These are phyloP conservation scores for Lumnitzera racemosa DNA, from an alignment of 345 rosid species.

Conservation along the genomic window DNA sequence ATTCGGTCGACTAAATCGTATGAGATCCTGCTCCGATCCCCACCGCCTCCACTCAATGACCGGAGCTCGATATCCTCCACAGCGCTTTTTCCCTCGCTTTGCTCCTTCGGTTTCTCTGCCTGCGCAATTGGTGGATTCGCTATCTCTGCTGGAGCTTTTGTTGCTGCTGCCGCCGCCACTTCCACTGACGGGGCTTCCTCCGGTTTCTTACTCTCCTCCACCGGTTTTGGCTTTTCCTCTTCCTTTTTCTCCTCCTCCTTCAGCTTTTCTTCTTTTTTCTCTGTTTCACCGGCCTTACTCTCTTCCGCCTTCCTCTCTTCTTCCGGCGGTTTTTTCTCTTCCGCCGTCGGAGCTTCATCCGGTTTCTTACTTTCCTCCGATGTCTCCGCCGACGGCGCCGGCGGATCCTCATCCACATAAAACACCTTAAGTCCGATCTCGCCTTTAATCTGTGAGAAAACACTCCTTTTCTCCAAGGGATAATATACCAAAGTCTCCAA, in stretches of 20 bases:
- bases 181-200: conserved; percentile 14
- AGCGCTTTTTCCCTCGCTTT: conserved; percentile 15
- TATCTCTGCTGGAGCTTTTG: conserved; percentile 26
- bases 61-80: conserved; percentile 47
- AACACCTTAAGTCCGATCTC: conserved; percentile 71
- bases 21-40: conserved; percentile 43
- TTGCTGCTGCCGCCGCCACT: conserved; percentile 14
- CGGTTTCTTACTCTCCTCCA: conserved; percentile 23
- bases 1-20: conserved; percentile 77
- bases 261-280: conserved; percentile 25
- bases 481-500: conserved; percentile 63
- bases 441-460: conserved; percentile 80
- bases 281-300: conserved; percentile 22
- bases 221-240: conserved; percentile 26
- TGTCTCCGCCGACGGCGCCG: conserved; percentile 21
- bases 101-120: conserved; percentile 26
- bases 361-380: conserved; percentile 13
- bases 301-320: conserved; percentile 30
- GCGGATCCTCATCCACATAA: conserved; percentile 62
- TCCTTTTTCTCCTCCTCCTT: conserved; percentile 27
- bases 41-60: conserved; percentile 23
- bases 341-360: conserved; percentile 27
- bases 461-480: conserved; percentile 84
- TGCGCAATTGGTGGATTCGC: conserved; percentile 43
- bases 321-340: conserved; percentile 33